phyloP scores from a whole-genome alignment of 441 rosid species.

The Populus hybrid region DNA sequence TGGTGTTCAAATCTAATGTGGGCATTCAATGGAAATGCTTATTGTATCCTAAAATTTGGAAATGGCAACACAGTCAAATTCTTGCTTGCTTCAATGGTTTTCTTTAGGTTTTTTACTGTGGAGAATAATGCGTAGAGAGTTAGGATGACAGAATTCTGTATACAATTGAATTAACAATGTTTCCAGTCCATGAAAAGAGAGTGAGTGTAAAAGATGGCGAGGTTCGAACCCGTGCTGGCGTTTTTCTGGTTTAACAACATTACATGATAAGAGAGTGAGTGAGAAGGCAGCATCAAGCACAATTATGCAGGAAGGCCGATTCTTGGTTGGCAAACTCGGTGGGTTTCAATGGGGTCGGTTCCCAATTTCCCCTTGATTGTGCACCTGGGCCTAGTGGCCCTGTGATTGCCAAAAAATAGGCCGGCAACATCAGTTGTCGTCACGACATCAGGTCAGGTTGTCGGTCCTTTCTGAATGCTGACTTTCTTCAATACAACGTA shows the following conservation, averaged over 20 bases:
- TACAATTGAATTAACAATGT: not conserved
- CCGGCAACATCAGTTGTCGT: not conserved
- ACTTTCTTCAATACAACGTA: not conserved
- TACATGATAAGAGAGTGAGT: too few relatives aligned
- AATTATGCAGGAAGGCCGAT: not conserved
- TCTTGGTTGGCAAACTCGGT: not conserved
- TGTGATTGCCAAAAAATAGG: not conserved
- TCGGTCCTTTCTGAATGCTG: not conserved
- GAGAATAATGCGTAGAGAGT: not conserved
- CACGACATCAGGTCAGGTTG: not conserved
- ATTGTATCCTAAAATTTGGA: not conserved
- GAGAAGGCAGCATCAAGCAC: not conserved
- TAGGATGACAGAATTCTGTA: not conserved
- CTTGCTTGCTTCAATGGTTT: not conserved
- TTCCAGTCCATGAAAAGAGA: too few relatives aligned
- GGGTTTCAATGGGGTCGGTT: not conserved
- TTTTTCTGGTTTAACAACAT: not conserved
- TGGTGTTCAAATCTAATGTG: not conserved
- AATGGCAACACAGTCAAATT: not conserved
- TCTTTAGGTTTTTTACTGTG: too few relatives aligned
- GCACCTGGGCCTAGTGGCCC: not conserved
- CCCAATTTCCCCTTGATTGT: not conserved
- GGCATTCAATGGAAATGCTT: not conserved
- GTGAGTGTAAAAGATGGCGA: not conserved
- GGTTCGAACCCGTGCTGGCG: too few relatives aligned